Percentiles rank a stretch among this genome's conserved stretches.
Conservation (phyloP, 2,329 filamentous ascomycete genomes). For the Diplocarpon rosae region DNA sequence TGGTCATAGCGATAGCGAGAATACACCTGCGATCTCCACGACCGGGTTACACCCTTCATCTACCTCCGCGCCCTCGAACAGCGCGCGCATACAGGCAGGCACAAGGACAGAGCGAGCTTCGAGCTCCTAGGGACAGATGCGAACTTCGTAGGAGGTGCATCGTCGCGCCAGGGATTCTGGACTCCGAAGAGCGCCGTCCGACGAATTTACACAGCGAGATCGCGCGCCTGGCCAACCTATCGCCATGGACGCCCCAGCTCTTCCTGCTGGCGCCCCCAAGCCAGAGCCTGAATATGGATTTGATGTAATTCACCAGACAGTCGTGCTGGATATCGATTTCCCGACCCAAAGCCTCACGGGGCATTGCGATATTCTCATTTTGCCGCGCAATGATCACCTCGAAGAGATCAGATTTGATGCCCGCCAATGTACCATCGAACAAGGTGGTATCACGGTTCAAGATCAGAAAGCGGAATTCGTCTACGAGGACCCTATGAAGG, state of each 20-base stretch:
- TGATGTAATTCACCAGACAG: constrained; percentile 68
- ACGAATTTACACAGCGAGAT: constrained; percentile 1
- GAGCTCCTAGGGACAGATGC: constrained; percentile 19
- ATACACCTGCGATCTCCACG: not conserved
- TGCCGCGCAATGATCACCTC: constrained; percentile 43
- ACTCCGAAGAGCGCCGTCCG: constrained; percentile 8
- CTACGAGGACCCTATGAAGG: constrained; percentile 53
- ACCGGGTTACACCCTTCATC: not conserved
- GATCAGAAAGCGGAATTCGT: constrained; percentile 25
- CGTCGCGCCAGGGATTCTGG: constrained; percentile 18
- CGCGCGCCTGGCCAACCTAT: constrained; percentile 6
- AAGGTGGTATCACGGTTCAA: constrained; percentile 40
- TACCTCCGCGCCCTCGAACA: not conserved
- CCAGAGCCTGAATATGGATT: constrained; percentile 25
- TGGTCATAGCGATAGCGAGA: not conserved
- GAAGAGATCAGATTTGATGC: constrained; percentile 49
- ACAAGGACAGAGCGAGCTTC: constrained; percentile 6
- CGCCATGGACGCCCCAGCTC: constrained; percentile 21
- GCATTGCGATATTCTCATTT: constrained; percentile 67
- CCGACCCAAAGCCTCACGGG: constrained; percentile 62
- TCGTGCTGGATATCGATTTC: constrained; percentile 86
- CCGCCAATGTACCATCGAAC: constrained; percentile 49
- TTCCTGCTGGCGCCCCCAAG: constrained; percentile 3
- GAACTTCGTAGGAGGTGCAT: constrained; percentile 14
- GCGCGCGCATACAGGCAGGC: not conserved